Evolutionary conservation across 129 eudicot genomes (phyloP), one percentile per base, ranked within the genome.

Genomic region (Flaveria robusta): DNA sequence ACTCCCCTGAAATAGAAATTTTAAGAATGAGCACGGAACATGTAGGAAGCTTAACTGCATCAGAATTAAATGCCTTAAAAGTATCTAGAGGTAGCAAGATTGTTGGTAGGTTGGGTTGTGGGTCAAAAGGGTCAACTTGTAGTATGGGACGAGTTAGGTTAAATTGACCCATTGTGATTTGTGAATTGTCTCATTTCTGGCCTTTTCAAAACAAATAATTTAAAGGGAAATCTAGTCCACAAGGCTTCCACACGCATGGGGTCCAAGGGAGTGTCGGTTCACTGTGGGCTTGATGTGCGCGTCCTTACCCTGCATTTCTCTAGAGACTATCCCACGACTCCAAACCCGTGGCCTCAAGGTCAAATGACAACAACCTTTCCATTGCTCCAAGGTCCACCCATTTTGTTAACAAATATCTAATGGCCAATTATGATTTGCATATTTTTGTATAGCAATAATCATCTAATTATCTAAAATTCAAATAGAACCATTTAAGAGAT

Each of bases 1-100:
- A 74, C 70, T 71, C 76, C 88, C 97, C 97, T 92, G 83, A 59
- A 78, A 80, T 14, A 11, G 3, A 55, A 42, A 14, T 67, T 54
- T 15, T 51, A 46, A 76, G 18, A 45, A 64, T 63, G 31, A 79
- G 62, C 72, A 65, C 10, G 46, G 47, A 54, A 26, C 11, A 50
- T 15, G 54, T 16, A 79, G 42, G 37, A 71, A 46, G 24, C 23
- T 24, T 42, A 56, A 69, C 1, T 11, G 62, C 29, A 77, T 68
- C 27, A 26, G 56, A 41, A 16, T 27, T 16, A 27, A 11, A 42
- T 27, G 24, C 41, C 66, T 67, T 14, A 34, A 0, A 37, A 31
- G 34, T 31, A 65, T 54, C 26, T 54, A 18, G 26, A 54, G 62
- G 26, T 18, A 27, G 62, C 11, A 54, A 54, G 62, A 54, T 54